Conservation (phyloP, 192 early-diverging fungal genomes). For the Coemansia sp. region DNA sequence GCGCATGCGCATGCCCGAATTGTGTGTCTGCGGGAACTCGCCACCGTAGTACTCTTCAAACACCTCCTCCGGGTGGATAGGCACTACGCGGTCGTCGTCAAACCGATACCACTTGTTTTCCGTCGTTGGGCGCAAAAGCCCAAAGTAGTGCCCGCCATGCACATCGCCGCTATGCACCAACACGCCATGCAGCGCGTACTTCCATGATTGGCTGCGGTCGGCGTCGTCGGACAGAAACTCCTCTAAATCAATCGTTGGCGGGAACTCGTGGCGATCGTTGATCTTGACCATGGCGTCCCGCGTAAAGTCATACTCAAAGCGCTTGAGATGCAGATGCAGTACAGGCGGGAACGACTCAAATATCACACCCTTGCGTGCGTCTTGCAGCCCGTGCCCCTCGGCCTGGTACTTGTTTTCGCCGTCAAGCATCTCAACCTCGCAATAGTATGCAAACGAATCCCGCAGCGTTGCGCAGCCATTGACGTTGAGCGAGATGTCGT, state of each 20-base stretch:
- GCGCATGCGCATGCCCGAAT: constrained; percentile 49
- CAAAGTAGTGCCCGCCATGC: constrained; percentile 93
- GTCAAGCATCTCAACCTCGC: constrained; percentile 88
- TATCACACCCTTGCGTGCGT: constrained; percentile 95
- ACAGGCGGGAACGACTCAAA: constrained; percentile 94
- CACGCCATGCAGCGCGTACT: constrained; percentile 92
- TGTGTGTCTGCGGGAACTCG: constrained; percentile 52
- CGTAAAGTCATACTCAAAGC: constrained; percentile 97
- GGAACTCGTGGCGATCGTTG: constrained; percentile 98
- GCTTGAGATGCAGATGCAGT: constrained; percentile 93
- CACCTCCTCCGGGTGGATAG: constrained; percentile 76
- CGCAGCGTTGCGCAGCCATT: constrained; percentile 86
- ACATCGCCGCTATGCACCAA: constrained; percentile 94
- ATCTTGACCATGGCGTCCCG: constrained; percentile 92
- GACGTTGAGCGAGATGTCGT: constrained; percentile 97
- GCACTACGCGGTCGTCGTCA: constrained; percentile 94
- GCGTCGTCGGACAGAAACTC: constrained; percentile 75
- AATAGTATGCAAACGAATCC: constrained; percentile 92
- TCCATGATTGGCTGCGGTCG: constrained; percentile 65
- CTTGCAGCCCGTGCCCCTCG: constrained; percentile 94
- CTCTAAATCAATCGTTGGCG: constrained; percentile 80
- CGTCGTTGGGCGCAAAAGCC: constrained; percentile 78
- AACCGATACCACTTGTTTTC: constrained; percentile 89
- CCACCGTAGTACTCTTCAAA: constrained; percentile 96
- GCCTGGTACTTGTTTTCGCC: constrained; percentile 97